Base-by-base conservation (phyloP, 306 rosid species). In the Acacia confusa region DNA sequence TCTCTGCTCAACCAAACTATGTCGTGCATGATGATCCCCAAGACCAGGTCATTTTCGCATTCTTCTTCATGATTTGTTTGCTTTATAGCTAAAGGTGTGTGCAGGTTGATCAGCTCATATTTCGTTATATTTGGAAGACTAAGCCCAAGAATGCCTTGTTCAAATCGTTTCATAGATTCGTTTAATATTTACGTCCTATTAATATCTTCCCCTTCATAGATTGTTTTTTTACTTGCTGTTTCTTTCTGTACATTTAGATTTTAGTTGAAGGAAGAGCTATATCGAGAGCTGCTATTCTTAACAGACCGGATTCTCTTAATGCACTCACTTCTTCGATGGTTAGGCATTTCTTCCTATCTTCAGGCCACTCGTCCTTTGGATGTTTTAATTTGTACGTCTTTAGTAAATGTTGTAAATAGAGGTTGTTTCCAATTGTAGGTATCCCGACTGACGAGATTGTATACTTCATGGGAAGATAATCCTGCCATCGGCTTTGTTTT, bases 401-500 rank as follows among this genome's bases (percentile, higher is more conserved):
- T 53, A 19, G 36, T 71, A 7, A 0, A 27, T 60, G 63, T 65
- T 63, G 27, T 82, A 47, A 80, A 60, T 17, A 50, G 53, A 75
- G 79, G 66, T 77, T 50, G 50, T 85, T 86, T 75, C 67, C 63
- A 34, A 78, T 85, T 86, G 22, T 81, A 96, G 99, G 94, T 85
- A 58, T 90, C 90, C 64, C 89, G 96, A 71, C 82, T 93, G 72
- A 96, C 88, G 94, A 91, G 97, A 76, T 84, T 93, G 22, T 93
- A 96, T 82, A 96, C 92, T 84, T 96, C 98, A 30, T 93, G 98
- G 98, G 97, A 96, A 90, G 99, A 93, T 55, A 92, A 91, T 82
- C 86, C 97, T 11, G 89, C 88, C 78, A 92, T 96, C 82, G 97
- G 97, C 65, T 91, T 96, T 87, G 96, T 93, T 74, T 79, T 92